Evolutionary conservation across 257 asterid genomes (phyloP).

Genomic region (Scutellaria galericulata): DNA sequence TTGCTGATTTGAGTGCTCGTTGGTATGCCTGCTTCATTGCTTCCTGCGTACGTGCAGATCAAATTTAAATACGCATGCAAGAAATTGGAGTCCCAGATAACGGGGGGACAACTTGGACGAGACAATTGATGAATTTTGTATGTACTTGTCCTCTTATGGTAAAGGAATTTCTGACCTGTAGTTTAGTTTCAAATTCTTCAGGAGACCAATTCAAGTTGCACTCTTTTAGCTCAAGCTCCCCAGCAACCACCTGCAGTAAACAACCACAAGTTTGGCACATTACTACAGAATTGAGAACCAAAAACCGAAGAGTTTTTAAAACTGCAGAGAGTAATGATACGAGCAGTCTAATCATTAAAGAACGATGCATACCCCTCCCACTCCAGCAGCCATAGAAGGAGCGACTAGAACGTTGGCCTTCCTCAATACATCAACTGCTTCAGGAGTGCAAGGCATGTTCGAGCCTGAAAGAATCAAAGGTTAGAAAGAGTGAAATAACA

Average conservation of each 20-base stretch:
- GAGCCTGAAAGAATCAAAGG: conserved; percentile 61
- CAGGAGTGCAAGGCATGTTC: conserved; percentile 95
- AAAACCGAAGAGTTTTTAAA: background rate
- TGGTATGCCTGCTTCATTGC: conserved; percentile 96
- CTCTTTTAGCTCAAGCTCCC: conserved; percentile 95
- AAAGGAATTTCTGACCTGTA: conserved; percentile 57
- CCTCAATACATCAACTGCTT: conserved; percentile 86
- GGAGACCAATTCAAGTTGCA: conserved; percentile 92
- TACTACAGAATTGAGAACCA: background rate
- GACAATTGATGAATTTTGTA: background rate
- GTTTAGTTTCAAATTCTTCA: conserved; percentile 94
- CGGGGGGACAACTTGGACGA: background rate
- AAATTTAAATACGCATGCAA: conserved; percentile 15
- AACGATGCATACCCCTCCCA: conserved; percentile 81
- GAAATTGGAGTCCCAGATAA: background rate
- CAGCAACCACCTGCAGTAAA: conserved; percentile 82
- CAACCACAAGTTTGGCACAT: background rate
- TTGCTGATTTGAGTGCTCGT: conserved; percentile 80
- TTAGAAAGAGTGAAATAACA: conserved; percentile 27
- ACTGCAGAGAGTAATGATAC: background rate
- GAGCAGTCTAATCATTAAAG: conserved; percentile 18
- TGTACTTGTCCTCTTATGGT: conserved; percentile 8
- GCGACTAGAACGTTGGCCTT: conserved; percentile 88
- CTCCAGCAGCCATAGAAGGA: conserved; percentile 97
- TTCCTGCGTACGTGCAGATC: conserved; percentile 56